Evolutionary conservation across 1,284 basidiomycete species (phyloP), one percentile per base, ranked within the genome.

Genomic region (Grifola frondosa): DNA sequence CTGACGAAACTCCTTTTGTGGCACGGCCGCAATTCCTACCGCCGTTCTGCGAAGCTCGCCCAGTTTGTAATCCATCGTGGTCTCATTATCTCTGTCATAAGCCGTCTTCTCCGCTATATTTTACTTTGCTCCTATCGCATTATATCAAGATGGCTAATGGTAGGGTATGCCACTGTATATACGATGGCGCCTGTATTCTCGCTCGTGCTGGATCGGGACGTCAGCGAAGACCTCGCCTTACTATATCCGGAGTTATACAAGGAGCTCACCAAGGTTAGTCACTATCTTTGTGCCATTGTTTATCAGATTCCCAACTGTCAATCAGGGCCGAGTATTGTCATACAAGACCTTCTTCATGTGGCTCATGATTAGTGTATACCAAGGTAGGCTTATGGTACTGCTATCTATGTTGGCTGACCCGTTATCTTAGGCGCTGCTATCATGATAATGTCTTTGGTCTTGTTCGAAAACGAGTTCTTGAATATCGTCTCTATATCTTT

Each of bases 121-220:
- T 98, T 99, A 69, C 99, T 97, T 69, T 99, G 98, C 70, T 95
- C 96, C 0, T 99, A 98, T 64, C 97, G 99, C 57, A 96, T 96
- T 0, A n/a, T n/a, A n/a, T n/a, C n/a, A n/a, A n/a, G n/a, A n/a
- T 99, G 94, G 94, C 73, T 99, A 30, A 90, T 98, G 85, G 92
- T 91, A 12, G 97, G 97, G 8, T 99, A 99, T 67, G 95, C 97
- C 8, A 99, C 97, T 1, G 74, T 95, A 10, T 99, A 98, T 63
- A 98, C 97, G 1, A 98, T 98, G 95, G 93, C 94, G 1, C 96
- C 96, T 0, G 96, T 98, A 6, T 98, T 98, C 66, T 97, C 93
- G 33, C 77, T 99, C 36, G 97, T 99, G 1, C 74, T 99, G 39
- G 97, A 99, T 65, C 80, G 86, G 33, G 97, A 99, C 64, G 92